Base-by-base conservation (phyloP, 169 alveolate species). In the Eimeria praecox region DNA sequence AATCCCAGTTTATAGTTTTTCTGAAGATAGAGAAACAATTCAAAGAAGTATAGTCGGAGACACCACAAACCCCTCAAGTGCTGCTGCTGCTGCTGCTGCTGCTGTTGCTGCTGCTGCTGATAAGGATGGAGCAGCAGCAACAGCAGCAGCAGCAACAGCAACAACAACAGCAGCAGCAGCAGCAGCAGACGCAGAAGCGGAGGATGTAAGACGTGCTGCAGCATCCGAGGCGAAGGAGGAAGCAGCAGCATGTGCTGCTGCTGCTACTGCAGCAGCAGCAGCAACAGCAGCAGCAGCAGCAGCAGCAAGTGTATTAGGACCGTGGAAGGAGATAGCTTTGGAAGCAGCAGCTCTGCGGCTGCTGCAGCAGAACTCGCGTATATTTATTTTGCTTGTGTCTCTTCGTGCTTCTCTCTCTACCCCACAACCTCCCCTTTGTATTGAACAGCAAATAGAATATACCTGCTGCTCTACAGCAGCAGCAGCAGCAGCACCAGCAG, bases 221-320 rank as follows among this genome's bases (percentile, higher is more conserved):
- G 8, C 30, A 27, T 3, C 62, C 6, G 62, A 56, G 12, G 88
- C 88, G 40, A 6, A 22, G 40, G 88, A 9, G 14, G 88, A 56
- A 77, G 88, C 59, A 38, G 56, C 49, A 56, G 66, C 66, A 56
- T 16, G 66, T 16, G 66, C 66, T 9, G 66, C 66, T 9, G 66
- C 66, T 9, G 88, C 88, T 16, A 35, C 59, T 20, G 59, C 49
- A 24, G 62, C 88, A 77, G 88, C 88, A 40, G 56, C 56, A 16
- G 88, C 88, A 5, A 16, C 88, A 38, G 85, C 85, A 6, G 85
- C 44, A 18, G 85, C 40, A 6, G 85, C 85, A 73, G 85, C 52
- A 3, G 40, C 40, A 40, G 42, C 88, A 35, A 38, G 88, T 30
- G 22, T 77, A 8, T 4, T 30, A 62, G 88, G 88, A 30, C 56